phyloP scores from a whole-genome alignment of 345 rosid genomes.

The Leavenworthia alabamica region DNA sequence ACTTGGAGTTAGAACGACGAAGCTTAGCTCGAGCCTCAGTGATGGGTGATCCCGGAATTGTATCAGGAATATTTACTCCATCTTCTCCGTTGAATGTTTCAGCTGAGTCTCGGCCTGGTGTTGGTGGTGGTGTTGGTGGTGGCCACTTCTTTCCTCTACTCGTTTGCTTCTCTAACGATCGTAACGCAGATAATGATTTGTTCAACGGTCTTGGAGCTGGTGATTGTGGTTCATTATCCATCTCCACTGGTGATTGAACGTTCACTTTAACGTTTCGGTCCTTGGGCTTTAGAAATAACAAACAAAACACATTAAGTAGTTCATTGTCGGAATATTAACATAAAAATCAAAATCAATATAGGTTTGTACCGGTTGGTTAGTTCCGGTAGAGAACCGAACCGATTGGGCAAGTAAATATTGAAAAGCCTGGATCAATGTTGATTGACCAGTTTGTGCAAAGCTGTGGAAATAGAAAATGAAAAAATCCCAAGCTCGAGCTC shows the following conservation, averaged over 20 bases:
- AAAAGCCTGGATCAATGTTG: slow-evolving; percentile 49
- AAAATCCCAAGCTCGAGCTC: slow-evolving; percentile 66
- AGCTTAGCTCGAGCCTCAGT: slow-evolving; percentile 41
- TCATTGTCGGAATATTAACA: too few relatives aligned
- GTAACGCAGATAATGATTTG: slow-evolving; percentile 15
- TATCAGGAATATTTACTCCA: slow-evolving; percentile 21
- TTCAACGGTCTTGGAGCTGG: slow-evolving; percentile 17
- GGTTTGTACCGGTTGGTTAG: slow-evolving; percentile 30
- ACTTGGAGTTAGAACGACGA: slow-evolving; percentile 43
- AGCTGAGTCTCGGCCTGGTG: slow-evolving; percentile 31
- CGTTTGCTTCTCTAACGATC: slow-evolving; percentile 27
- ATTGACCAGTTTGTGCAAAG: slow-evolving; percentile 44
- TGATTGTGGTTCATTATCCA: slow-evolving; percentile 13
- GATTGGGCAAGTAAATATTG: slow-evolving; percentile 51
- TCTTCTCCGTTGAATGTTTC: slow-evolving; percentile 19
- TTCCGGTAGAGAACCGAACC: slow-evolving; percentile 31
- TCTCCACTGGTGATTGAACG: slow-evolving; percentile 14
- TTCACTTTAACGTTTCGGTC: slow-evolving; percentile 20
- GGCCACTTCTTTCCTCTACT: slow-evolving; percentile 35
- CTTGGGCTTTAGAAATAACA: not conserved
- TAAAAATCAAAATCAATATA: too few relatives aligned
- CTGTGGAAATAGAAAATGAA: slow-evolving; percentile 55
- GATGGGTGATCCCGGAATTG: slow-evolving; percentile 20
- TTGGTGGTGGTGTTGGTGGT: slow-evolving; percentile 26
- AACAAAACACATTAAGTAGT: too few relatives aligned